A percentile compares a stretch with the other conserved stretches of the same genome.
Conservation (phyloP, 345 rosid species). For the Linum tenue region DNA sequence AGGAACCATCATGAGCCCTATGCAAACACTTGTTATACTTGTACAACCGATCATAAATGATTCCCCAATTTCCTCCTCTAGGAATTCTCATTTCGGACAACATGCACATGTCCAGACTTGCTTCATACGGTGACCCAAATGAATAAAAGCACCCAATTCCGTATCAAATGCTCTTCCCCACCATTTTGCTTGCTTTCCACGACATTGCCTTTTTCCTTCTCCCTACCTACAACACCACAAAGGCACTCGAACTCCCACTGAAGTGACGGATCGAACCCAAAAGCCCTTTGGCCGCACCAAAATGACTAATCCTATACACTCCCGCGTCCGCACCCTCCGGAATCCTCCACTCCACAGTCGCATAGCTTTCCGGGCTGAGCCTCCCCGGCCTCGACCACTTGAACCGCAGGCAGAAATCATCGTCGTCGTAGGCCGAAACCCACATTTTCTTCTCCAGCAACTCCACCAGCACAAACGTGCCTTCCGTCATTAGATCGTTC, state of each 20-base stretch:
- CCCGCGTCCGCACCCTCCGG: constrained; percentile 58
- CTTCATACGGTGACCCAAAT: too few relatives aligned
- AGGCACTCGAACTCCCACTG: constrained; percentile 63
- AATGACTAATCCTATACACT: constrained; percentile 71
- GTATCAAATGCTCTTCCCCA: too few relatives aligned
- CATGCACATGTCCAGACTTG: too few relatives aligned
- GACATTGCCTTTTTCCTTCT: neutral
- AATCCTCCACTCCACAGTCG: constrained; percentile 78
- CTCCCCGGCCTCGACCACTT: constrained; percentile 77
- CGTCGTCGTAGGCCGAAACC: constrained; percentile 83
- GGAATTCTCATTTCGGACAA: too few relatives aligned
- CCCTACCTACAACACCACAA: constrained; percentile 39
- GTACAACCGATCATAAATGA: too few relatives aligned
- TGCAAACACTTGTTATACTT: too few relatives aligned
- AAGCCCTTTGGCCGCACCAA: constrained; percentile 58
- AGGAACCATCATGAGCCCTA: too few relatives aligned
- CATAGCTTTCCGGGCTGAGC: constrained; percentile 60
- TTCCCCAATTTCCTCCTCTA: too few relatives aligned
- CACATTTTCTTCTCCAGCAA: constrained; percentile 54
- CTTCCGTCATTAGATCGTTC: constrained; percentile 88
- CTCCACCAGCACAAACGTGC: constrained; percentile 86
- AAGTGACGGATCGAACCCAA: constrained; percentile 49
- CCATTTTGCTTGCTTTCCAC: neutral
- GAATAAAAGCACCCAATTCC: too few relatives aligned
- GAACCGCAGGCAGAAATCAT: constrained; percentile 81